phyloP scores from a whole-genome alignment of 345 rosid species.

The Lepidium didymum region DNA sequence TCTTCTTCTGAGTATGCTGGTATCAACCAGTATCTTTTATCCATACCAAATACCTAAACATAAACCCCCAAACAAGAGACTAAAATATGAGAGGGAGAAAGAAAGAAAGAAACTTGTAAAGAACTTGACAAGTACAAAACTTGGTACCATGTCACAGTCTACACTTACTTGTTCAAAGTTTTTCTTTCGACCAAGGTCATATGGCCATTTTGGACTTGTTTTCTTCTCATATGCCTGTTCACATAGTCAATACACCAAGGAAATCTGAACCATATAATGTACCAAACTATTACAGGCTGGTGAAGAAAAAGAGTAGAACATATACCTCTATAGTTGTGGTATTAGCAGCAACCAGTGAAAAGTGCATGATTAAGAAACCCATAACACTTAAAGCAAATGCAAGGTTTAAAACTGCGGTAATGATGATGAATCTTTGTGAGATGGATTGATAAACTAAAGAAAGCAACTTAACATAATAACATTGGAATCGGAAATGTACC shows the following conservation, averaged over 20 bases:
- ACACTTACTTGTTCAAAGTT: conserved; percentile 82
- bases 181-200: conserved; percentile 80
- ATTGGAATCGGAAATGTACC: conserved; percentile 36
- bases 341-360: conserved; percentile 72
- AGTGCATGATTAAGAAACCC: conserved; percentile 94
- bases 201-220: conserved; percentile 81
- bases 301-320: not conserved
- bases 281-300: not conserved
- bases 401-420: conserved; percentile 68
- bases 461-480: not conserved
- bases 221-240: conserved; percentile 96
- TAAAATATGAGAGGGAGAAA: not conserved
- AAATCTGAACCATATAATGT: not conserved
- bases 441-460: not conserved
- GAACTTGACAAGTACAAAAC: not conserved
- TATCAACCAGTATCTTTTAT: conserved; percentile 68
- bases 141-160: not conserved
- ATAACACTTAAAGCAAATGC: conserved; percentile 92
- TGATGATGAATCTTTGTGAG: conserved; percentile 7
- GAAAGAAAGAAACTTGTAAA: not conserved
- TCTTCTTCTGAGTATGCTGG: conserved; percentile 90
- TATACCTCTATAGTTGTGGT: conserved; percentile 97
- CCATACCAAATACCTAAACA: conserved; percentile 82
- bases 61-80: not conserved
- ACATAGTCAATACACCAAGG: not conserved